phyloP scores from a whole-genome alignment of 331 rosid genomes.

The Quercus phellos region DNA sequence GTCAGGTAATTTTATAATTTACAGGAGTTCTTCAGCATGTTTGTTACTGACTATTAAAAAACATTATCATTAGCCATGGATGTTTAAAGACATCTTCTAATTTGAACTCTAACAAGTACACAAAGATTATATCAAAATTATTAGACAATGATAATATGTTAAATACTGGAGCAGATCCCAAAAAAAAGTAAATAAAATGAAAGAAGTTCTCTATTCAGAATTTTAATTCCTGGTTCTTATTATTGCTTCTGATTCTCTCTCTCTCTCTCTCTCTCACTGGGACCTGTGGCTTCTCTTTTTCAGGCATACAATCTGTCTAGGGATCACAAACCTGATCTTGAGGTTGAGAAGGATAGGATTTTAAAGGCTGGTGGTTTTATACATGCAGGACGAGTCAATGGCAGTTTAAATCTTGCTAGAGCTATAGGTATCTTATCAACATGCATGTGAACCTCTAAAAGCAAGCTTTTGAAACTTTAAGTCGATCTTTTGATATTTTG shows the following conservation, averaged over 20 bases:
- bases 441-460: neutral
- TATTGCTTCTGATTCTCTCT: neutral
- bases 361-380: slow-evolving; percentile 91
- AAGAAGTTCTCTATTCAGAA: neutral
- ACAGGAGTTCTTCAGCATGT: slow-evolving; percentile 9
- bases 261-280: neutral
- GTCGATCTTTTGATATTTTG: neutral
- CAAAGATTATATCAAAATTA: neutral
- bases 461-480: neutral
- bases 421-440: slow-evolving; percentile 62
- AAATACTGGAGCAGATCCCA: neutral
- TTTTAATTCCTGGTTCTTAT: neutral
- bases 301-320: slow-evolving; percentile 89
- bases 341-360: slow-evolving; percentile 89
- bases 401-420: slow-evolving; percentile 93
- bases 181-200: neutral
- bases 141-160: neutral
- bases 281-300: slow-evolving; percentile 18
- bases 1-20: slow-evolving; percentile 57
- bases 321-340: slow-evolving; percentile 97
- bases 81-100: neutral
- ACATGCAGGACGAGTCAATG: slow-evolving; percentile 94
- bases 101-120: neutral
- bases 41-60: neutral
- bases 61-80: neutral